Evolutionary conservation across 2,329 filamentous ascomycete species (phyloP).

Genomic region (Diplodia seriata): DNA sequence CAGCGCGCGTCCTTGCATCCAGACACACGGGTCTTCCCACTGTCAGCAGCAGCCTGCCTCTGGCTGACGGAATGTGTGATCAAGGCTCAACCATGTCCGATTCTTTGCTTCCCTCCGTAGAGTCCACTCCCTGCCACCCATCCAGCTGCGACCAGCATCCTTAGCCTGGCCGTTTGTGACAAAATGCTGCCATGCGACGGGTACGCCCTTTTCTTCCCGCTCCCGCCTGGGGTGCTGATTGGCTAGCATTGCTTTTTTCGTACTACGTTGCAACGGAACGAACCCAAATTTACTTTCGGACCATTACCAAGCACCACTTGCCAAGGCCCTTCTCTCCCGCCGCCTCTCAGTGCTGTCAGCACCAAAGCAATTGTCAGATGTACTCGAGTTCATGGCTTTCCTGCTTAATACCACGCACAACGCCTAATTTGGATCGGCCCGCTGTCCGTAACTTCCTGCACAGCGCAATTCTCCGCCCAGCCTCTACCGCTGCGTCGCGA

Average conservation of each 20-base stretch:
- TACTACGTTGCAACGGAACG: not conserved
- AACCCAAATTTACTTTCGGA: not conserved
- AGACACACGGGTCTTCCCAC: not conserved
- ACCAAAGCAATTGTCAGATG: not conserved
- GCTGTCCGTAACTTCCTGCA: constrained; percentile 16
- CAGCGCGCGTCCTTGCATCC: constrained; percentile 11
- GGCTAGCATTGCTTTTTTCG: not conserved
- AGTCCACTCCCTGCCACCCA: not conserved
- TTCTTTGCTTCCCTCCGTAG: not conserved
- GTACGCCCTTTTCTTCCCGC: not conserved
- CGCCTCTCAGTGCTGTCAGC: not conserved
- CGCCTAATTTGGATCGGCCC: constrained; percentile 5
- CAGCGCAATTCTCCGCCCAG: constrained; percentile 23
- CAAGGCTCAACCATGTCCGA: constrained; percentile 1
- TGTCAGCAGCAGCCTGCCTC: not conserved
- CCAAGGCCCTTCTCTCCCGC: not conserved
- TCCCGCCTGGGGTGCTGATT: not conserved
- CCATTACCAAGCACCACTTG: constrained; percentile 10
- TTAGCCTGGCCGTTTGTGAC: not conserved
- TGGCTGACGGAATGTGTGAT: constrained; percentile 1
- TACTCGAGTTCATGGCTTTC: not conserved
- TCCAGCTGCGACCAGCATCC: not conserved
- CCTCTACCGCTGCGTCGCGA: constrained; percentile 6
- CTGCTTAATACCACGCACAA: constrained; percentile 1
- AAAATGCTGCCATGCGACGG: not conserved